Percentiles rank a stretch among this genome's conserved stretches.
phyloP scores from a whole-genome alignment of 1,139 yeast genomes.

The Yamadazyma membranifaciens region DNA sequence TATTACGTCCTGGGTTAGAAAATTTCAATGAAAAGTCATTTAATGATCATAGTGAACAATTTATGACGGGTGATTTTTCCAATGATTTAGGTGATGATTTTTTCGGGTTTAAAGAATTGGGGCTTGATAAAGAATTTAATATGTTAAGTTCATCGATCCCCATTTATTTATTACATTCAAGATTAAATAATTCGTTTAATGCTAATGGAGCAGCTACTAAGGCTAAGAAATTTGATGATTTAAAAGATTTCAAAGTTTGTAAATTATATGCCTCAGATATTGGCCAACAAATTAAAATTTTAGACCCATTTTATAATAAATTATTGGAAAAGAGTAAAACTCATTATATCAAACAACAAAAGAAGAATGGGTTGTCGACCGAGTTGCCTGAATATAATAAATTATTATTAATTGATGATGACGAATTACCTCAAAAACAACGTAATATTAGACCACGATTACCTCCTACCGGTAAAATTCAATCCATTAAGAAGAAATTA shows the following conservation, averaged over 20 bases:
- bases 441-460: conserved; percentile 78
- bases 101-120: conserved; percentile 93
- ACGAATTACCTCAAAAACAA: conserved; percentile 77
- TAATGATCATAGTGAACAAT: conserved; percentile 89
- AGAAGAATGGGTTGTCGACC: conserved; percentile 50
- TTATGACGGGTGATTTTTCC: conserved; percentile 90
- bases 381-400: conserved; percentile 44
- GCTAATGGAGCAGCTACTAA: conserved; percentile 42
- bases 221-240: conserved; percentile 60
- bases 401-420: conserved; percentile 66
- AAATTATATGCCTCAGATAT: conserved; percentile 52
- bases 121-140: conserved; percentile 92
- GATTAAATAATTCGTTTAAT: conserved; percentile 55
- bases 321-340: conserved; percentile 53
- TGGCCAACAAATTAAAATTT: conserved; percentile 53
- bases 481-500: conserved; percentile 63
- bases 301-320: conserved; percentile 57
- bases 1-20: conserved; percentile 82
- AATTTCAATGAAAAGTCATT: conserved; percentile 74
- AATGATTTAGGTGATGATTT: conserved; percentile 93
- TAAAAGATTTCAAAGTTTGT: conserved; percentile 50
- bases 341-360: conserved; percentile 46
- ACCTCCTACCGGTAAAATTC: conserved; percentile 91
- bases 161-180: conserved; percentile 79
- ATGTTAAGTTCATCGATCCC: conserved; percentile 85